Conservation (phyloP, 805 yeast species). For the Candida maesae region DNA sequence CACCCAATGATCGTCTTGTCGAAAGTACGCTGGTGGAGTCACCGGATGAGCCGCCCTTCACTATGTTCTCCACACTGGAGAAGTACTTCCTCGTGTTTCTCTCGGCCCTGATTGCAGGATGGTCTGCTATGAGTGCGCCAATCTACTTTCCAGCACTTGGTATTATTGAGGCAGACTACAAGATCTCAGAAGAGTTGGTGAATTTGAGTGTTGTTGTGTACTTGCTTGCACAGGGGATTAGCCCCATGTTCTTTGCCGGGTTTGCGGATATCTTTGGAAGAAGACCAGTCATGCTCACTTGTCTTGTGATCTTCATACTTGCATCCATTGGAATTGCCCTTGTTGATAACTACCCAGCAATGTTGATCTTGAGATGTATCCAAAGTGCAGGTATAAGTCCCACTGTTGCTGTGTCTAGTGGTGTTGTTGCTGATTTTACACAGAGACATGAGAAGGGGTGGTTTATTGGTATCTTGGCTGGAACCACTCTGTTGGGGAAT, state of each 20-base stretch:
- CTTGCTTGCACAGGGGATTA: conserved; percentile 68
- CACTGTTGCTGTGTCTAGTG: conserved; percentile 63
- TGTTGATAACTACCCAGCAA: conserved; percentile 50
- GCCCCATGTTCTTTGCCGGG: conserved; percentile 67
- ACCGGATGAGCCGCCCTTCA: conserved; percentile 6
- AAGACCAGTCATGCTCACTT: conserved; percentile 57
- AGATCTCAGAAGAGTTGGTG: conserved; percentile 51
- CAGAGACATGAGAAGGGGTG: conserved; percentile 66
- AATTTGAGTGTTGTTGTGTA: conserved; percentile 76
- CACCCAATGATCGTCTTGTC: no score
- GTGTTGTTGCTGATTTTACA: conserved; percentile 72
- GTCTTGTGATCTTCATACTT: conserved; percentile 51
- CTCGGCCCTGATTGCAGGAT: conserved; percentile 41
- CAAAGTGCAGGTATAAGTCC: conserved; percentile 81
- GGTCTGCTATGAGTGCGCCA: conserved; percentile 71
- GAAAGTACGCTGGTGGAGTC: no score
- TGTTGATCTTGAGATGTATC: conserved; percentile 62
- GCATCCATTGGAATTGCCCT: conserved; percentile 67
- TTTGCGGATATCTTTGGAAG: conserved; percentile 72
- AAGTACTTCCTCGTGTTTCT: conserved; percentile 7
- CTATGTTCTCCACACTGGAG: conserved; percentile 4
- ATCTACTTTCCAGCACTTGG: conserved; percentile 79
- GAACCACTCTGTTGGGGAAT: conserved; percentile 66
- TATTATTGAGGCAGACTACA: conserved; percentile 49
- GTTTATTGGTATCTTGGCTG: conserved; percentile 60